Evolutionary conservation across 106 monocot genomes (phyloP), one percentile per base, ranked within the genome.

Genomic region (Dioscorea dumetorum): DNA sequence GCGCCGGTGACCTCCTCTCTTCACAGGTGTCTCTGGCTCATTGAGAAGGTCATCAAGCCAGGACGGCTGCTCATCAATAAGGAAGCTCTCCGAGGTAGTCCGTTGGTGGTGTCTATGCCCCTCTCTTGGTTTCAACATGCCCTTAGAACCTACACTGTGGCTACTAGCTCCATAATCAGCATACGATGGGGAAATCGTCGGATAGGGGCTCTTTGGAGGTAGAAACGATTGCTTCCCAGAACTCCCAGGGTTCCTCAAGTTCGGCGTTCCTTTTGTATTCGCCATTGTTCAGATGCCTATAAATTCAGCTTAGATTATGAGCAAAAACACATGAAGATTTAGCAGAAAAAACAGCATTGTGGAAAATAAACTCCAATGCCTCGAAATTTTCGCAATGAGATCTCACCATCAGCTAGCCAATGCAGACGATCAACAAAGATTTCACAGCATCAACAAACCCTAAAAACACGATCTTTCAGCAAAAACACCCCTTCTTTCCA

Each of bases 11-110:
- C 66, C 60, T 58, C 81, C 90, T 73, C 71, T 86, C 63, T 70
- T 81, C 34, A 83, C 76, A 15, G 99, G 99, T 20, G 77, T 83
- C 50, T 99, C 99, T 0, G 99, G 99, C 61, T 94, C 94, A 67
- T 85, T 73, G 20, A 94, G 94, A 53, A 94, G 78, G 31, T 94
- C 94, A 58, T 94, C 94, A n/a, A 94, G 87, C 94, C 94, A 94
- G 31, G 87, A 90, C 7, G 94, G 94, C 64, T 94, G 94, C 69
- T 94, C 94, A 63, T 94, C 94, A 48, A 94, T 75, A 19, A 90
- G 74, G 67, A 87, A 80, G 73, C 94, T 85, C 76, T 87, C 94
- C 4, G 94, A 94, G 18, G 90, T 84, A 70, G 90, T 90, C 13
- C 94, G 87, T 60, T 87, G 87, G 41, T 94, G 94, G 48, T 64